These are phyloP conservation scores for Epichloe brachyelytri DNA, from an alignment of 2,329 filamentous ascomycete species.

Conservation along the genomic window DNA sequence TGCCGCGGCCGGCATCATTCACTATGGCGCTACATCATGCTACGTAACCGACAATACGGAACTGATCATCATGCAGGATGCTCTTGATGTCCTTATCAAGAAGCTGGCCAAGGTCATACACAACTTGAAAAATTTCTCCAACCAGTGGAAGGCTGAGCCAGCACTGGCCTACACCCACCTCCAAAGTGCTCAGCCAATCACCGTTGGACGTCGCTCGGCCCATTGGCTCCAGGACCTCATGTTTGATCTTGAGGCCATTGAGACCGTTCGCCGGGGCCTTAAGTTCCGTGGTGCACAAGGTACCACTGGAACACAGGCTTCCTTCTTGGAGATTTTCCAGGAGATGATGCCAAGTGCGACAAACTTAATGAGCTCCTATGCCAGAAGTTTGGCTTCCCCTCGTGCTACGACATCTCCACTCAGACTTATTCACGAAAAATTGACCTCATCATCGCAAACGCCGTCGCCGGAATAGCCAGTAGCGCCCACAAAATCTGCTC, in stretches of 20 bases:
- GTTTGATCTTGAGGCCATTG: constrained; percentile 60
- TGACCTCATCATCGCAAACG: constrained; percentile 68
- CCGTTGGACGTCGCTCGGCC: constrained; percentile 21
- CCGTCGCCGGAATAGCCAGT: constrained; percentile 66
- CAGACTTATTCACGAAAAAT: constrained; percentile 63
- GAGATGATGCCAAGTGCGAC: constrained; percentile 36
- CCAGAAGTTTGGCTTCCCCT: constrained; percentile 39
- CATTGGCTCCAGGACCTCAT: constrained; percentile 56
- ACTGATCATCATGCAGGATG: constrained; percentile 52
- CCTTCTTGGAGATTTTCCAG: constrained; percentile 42
- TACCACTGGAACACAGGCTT: constrained; percentile 68
- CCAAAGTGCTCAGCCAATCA: constrained; percentile 39
- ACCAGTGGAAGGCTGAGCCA: constrained; percentile 56
- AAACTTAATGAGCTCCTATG: constrained; percentile 43
- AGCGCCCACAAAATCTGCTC: constrained; percentile 57
- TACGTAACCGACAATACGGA: constrained; percentile 62
- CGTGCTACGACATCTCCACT: constrained; percentile 44
- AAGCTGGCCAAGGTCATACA: constrained; percentile 70
- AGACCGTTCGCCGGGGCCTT: constrained; percentile 54
- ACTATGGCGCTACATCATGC: constrained; percentile 39
- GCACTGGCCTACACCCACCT: constrained; percentile 68
- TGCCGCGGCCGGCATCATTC: constrained; percentile 71
- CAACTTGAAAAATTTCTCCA: constrained; percentile 60
- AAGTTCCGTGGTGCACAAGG: constrained; percentile 58
- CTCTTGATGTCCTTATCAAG: constrained; percentile 59